phyloP scores from a whole-genome alignment of 192 early-diverging fungal genomes.

The Coemansia erecta region DNA sequence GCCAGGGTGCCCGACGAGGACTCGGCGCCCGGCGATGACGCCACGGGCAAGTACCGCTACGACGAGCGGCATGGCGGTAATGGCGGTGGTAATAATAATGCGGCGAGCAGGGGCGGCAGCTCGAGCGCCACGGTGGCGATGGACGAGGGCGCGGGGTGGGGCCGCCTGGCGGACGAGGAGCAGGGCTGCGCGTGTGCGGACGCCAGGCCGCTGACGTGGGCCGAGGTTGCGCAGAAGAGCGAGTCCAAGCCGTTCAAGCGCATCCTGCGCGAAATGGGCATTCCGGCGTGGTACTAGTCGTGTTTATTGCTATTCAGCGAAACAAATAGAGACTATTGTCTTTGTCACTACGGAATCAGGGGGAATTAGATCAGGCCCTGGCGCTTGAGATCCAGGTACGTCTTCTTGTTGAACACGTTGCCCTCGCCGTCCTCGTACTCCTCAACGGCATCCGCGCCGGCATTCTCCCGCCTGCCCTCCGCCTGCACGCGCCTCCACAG shows the following conservation, averaged over 20 bases:
- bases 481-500: slow-evolving; percentile 86
- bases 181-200: background rate
- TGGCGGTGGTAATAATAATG: too few species aligned
- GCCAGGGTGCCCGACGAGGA: background rate
- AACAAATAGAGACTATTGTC: too few species aligned
- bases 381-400: slow-evolving; percentile 78
- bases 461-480: slow-evolving; percentile 59
- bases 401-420: slow-evolving; percentile 87
- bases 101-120: slow-evolving; percentile 18
- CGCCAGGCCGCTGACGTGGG: slow-evolving; percentile 27
- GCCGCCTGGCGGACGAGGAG: background rate
- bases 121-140: slow-evolving; percentile 17
- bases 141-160: background rate
- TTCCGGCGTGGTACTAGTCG: slow-evolving; percentile 48
- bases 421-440: slow-evolving; percentile 85
- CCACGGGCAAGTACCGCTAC: slow-evolving; percentile 5
- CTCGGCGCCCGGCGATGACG: background rate
- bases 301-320: too few species aligned
- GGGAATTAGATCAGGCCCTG: slow-evolving; percentile 72
- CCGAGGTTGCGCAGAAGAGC: slow-evolving; percentile 39
- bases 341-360: too few species aligned
- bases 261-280: slow-evolving; percentile 50
- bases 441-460: slow-evolving; percentile 82
- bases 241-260: slow-evolving; percentile 48
- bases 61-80: background rate